Base-by-base conservation (phyloP, 2,329 filamentous ascomycete genomes). In the Verticillium nubilum region DNA sequence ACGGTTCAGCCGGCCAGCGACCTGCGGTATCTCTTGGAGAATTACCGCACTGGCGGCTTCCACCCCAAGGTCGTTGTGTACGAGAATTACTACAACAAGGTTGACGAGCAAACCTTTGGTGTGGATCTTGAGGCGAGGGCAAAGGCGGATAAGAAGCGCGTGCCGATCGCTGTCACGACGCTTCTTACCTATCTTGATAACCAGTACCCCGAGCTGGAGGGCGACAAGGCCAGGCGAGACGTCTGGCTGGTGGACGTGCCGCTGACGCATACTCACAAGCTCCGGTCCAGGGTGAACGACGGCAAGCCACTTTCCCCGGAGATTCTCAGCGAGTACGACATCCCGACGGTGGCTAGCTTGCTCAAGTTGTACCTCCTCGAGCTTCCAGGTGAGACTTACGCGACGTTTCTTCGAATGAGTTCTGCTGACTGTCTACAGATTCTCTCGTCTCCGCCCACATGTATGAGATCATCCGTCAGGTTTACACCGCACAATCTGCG, bases 81-180 rank as follows among this genome's bases (percentile, higher is more conserved):
- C 74, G 95, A 99, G 77, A 99, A 98, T 74, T 99, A 99, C 77
- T 99, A 99, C 80, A 97, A 97, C 75, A 92, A 91, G 65, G 92
- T 97, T 26, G 95, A 97, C 72, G 93, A 97, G 71, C 93, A 98
- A 81, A 97, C 92, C 0, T 99, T 98, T 71, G 95, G 96, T 65
- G 92, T 99, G 59, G 96, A 99, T 70, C 85, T 99, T n/a, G 95
- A 99, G 76, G 92, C 94, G 37, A 84, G 95, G 66, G 95, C 95
- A 53, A 84, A 94, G 65, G 93, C 92, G 57, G 95, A 99, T 74
- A 89, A 93, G 74, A 99, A 99, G 78, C 90, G 95, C 56, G 95
- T 99, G 25, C 95, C 95, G 19, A 81, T 96, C 61, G 86, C 99
- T 65, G 86, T 99, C 63, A 99, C 95, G 2, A 92, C 92, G 0